Base-by-base conservation (phyloP, 495 filamentous ascomycete genomes). In the Cenococcum geophilum region DNA sequence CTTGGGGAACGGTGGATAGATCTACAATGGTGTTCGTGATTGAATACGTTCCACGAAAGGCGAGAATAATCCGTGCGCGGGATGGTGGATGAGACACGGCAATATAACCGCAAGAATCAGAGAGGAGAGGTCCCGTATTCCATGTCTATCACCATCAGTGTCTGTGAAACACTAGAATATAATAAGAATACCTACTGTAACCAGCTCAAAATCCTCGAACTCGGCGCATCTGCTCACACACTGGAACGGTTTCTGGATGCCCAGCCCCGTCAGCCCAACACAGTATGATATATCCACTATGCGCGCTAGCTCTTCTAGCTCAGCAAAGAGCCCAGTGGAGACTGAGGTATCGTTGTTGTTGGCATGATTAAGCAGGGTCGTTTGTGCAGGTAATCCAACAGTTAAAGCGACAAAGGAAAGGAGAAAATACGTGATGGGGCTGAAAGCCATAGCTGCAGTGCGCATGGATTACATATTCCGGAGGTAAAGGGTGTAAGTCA, bases 241-340 rank as follows among this genome's bases (percentile, higher is more conserved):
- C 45, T 82, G 69, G 70, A 98, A 98, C 9, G 93, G 93, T 58
- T 83, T 80, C 8, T 79, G 74, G 58, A 97, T 83, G 36, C 93
- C 93, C 1, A 79, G 76, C 42, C 73, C 71, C n/a, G 83, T 79
- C n/a, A 80, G 83, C 45, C 89, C 89, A 57, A 97, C 87, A 73
- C 93, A 98, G 78, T 98, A 98, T 32, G 91, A 78, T 52, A 98
- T 93, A 64, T 98, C 95, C 27, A 97, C 92, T 2, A 98, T 79
- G 48, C 91, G 85, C 14, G 92, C 82, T 55, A 92, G 75, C 70
- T 95, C 89, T 67, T 96, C 89, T 22, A 98, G 81, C 14, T 90
- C 88, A 58, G 79, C 73, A 76, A 93, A 97, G 62, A 96, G 80
- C 35, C 76, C 70, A 51, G 70, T 62, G 4, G 89, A 86, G 57